Percentiles rank a stretch among this genome's conserved stretches.
These are phyloP conservation scores for Pilobolus umbonatus DNA, from an alignment of 192 early-diverging fungal species.

Conservation along the genomic window DNA sequence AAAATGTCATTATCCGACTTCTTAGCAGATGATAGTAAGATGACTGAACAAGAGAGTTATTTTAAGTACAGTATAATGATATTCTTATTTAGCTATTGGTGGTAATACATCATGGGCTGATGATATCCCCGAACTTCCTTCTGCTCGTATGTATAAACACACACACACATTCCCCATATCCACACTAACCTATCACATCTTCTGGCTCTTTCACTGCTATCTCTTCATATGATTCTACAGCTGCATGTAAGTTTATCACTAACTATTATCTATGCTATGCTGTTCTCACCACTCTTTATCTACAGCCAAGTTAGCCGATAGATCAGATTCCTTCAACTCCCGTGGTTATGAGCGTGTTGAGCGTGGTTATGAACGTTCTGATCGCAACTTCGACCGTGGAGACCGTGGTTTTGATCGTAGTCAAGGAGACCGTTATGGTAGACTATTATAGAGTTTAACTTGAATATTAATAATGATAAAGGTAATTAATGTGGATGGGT, in stretches of 20 bases:
- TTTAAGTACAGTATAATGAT: constrained; percentile 4
- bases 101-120: constrained; percentile 84
- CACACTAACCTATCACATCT: too few relatives aligned
- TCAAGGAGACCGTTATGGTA: constrained; percentile 25
- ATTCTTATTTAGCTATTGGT: constrained; percentile 40
- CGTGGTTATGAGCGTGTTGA: constrained; percentile 8
- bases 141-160: constrained; percentile 63
- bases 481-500: too few relatives aligned
- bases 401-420: constrained; percentile 28
- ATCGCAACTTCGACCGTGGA: constrained; percentile 36
- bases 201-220: constrained; percentile 21
- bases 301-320: too few relatives aligned
- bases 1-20: constrained; percentile 88
- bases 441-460: too few relatives aligned
- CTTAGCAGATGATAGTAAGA: constrained; percentile 62
- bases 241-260: not conserved
- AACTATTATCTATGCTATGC: not conserved
- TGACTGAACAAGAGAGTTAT: constrained; percentile 10
- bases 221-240: constrained; percentile 6
- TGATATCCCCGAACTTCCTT: constrained; percentile 83
- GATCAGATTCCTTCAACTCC: not conserved
- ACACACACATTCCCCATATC: too few relatives aligned
- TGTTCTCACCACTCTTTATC: too few relatives aligned
- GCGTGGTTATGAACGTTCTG: constrained; percentile 11
- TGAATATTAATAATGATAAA: too few relatives aligned